phyloP scores from a whole-genome alignment of 2,329 filamentous ascomycete genomes.

The Biscogniauxia sp. region DNA sequence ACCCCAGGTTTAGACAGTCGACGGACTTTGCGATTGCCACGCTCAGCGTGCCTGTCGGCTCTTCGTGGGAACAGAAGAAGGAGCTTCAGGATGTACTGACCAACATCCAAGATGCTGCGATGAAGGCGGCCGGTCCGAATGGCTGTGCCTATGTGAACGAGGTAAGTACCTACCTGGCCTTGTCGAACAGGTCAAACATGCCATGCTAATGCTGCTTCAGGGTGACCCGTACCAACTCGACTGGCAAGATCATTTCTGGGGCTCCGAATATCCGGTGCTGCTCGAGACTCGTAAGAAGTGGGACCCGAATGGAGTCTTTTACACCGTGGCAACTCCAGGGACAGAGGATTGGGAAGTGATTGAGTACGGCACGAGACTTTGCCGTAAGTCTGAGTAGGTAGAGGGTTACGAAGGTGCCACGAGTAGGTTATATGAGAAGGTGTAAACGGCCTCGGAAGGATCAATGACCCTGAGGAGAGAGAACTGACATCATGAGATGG shows the following conservation, averaged over 20 bases:
- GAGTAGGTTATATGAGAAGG: not conserved
- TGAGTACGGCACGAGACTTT: slow-evolving; percentile 29
- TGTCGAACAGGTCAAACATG: not conserved
- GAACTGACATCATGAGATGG: too few species aligned
- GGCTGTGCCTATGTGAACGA: slow-evolving; percentile 47
- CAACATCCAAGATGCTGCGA: slow-evolving; percentile 35
- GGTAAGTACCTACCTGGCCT: slow-evolving; percentile 19
- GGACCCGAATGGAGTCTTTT: slow-evolving; percentile 32
- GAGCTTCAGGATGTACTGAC: slow-evolving; percentile 40
- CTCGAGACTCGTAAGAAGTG: slow-evolving; percentile 27
- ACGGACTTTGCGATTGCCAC: slow-evolving; percentile 36
- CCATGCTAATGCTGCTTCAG: slow-evolving; percentile 15
- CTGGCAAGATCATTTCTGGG: slow-evolving; percentile 32
- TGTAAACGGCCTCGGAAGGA: not conserved
- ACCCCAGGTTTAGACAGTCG: slow-evolving; percentile 38
- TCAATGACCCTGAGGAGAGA: too few species aligned
- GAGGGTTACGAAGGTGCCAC: too few species aligned
- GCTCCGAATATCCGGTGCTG: slow-evolving; percentile 26
- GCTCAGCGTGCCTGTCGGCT: slow-evolving; percentile 34
- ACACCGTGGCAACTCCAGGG: slow-evolving; percentile 24
- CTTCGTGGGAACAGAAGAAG: slow-evolving; percentile 42
- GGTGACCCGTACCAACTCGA: slow-evolving; percentile 33
- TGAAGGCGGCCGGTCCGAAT: slow-evolving; percentile 37
- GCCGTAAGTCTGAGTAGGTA: slow-evolving; percentile 9
- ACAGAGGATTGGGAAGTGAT: slow-evolving; percentile 31